Conservation (phyloP, 345 rosid species). For the Arabidopsis arenosa region DNA sequence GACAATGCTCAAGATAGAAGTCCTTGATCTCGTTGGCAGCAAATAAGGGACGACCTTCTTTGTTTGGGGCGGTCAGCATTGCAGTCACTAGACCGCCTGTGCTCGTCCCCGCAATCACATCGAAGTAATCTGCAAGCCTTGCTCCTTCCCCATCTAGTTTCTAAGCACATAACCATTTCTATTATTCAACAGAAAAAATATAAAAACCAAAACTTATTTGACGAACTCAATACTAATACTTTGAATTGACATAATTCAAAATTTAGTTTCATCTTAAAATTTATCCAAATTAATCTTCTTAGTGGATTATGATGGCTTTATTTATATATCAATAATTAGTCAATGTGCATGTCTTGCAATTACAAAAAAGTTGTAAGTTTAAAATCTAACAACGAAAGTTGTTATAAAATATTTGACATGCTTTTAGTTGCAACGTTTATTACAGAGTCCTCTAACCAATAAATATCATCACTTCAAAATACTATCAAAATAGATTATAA, state of each 20-base stretch:
- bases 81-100: slow-evolving; percentile 75
- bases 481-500: no score
- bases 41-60: slow-evolving; percentile 59
- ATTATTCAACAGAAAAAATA: not conserved
- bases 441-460: no score
- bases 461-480: no score
- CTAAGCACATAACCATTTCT: slow-evolving; percentile 39
- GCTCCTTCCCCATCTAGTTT: slow-evolving; percentile 70
- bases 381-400: no score
- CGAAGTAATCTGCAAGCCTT: slow-evolving; percentile 67
- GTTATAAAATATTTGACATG: no score
- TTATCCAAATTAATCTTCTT: not conserved
- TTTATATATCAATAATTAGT: not conserved
- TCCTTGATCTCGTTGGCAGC: slow-evolving; percentile 61
- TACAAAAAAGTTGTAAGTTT: no score
- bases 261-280: not conserved
- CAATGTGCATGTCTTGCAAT: not conserved
- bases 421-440: no score
- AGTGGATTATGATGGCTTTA: not conserved
- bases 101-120: slow-evolving; percentile 72
- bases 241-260: not conserved
- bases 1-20: slow-evolving; percentile 54
- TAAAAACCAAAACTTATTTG: not conserved
- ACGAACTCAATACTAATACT: not conserved
- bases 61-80: slow-evolving; percentile 65